Evolutionary conservation across 176 grass and related monocot genomes (phyloP), one percentile per base, ranked within the genome.

Genomic region (Thalia dealbata): DNA sequence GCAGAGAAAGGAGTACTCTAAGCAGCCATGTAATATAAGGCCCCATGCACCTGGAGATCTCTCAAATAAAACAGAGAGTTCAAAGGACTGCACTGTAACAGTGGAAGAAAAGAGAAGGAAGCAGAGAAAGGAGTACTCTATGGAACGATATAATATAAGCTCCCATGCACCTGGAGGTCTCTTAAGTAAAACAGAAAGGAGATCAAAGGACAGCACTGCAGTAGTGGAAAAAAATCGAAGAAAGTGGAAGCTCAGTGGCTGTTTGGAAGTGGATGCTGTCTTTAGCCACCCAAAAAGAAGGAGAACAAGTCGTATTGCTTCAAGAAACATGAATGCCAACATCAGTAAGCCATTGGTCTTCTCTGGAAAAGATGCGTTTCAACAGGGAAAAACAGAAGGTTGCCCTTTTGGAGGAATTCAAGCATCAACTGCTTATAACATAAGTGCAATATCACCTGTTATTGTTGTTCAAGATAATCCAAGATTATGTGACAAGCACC

Each of bases 361-460:
- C 8, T 23, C 15, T 71, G 69, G 10, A 14, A 3, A 27, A 16
- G 5, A 50, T 19, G 44, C 24, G 7, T 44, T 12, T 50, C 11
- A 2, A 71, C 29, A 51, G 27, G 25, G 22, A 12, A 27, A 26
- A 71, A 12, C 14, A 27, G 9, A 71, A 51, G 6, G 69, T 50
- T 71, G 15, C 14, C 45, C 46, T 7, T 84, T 64, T 19, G 58
- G 52, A 69, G 67, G 72, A 9, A 48, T 77, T 84, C 76, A 18
- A 6, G 55, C 25, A 58, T 65, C 67, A 69, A 6, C 14, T 26
- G 13, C 69, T 51, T 52, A 23, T 50, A 67, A 75, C 82, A 81
- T 52, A 3, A 80, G 85, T 69, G 80, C 83, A 76, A 58, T 84
- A 61, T 96, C 88, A 65, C 88, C 92, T 28, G 74, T 79, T 86